A percentile compares a stretch with the other conserved stretches of the same genome.
Conservation (phyloP, 139 green algal genomes). For the Chlorella sp. region DNA sequence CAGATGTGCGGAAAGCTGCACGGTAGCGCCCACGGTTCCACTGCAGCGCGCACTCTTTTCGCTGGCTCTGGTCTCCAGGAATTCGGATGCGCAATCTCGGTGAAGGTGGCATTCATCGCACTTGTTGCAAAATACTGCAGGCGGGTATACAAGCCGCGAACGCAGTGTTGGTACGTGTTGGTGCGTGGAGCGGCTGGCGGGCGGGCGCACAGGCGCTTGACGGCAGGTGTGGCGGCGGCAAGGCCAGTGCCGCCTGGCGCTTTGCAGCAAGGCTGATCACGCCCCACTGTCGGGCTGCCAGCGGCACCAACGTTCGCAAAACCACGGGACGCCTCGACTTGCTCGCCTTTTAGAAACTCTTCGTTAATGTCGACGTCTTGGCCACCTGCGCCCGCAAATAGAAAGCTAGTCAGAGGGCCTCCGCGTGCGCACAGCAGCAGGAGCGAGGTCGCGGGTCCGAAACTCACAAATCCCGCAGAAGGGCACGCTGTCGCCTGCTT, state of each 20-base stretch:
- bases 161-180: background rate
- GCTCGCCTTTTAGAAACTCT: background rate
- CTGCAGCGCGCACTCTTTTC: background rate
- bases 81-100: background rate
- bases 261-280: too few species aligned
- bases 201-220: background rate
- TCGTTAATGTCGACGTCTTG: background rate
- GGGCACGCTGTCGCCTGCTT: too few species aligned
- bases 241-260: background rate
- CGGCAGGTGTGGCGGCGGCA: background rate
- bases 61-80: background rate
- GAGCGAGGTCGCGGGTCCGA: background rate
- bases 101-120: background rate
- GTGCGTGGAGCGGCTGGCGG: background rate
- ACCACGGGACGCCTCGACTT: too few species aligned
- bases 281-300: background rate
- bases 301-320: background rate
- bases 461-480: too few species aligned
- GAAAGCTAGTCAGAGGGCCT: background rate
- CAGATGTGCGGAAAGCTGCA: background rate
- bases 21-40: too few species aligned
- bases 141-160: background rate
- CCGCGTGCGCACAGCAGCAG: background rate
- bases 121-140: conserved; percentile 21
- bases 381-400: background rate